Percentiles rank a stretch among this genome's conserved stretches.
Evolutionary conservation across 2,329 filamentous ascomycete species (phyloP).

Genomic region (Colletotrichum tropicale): DNA sequence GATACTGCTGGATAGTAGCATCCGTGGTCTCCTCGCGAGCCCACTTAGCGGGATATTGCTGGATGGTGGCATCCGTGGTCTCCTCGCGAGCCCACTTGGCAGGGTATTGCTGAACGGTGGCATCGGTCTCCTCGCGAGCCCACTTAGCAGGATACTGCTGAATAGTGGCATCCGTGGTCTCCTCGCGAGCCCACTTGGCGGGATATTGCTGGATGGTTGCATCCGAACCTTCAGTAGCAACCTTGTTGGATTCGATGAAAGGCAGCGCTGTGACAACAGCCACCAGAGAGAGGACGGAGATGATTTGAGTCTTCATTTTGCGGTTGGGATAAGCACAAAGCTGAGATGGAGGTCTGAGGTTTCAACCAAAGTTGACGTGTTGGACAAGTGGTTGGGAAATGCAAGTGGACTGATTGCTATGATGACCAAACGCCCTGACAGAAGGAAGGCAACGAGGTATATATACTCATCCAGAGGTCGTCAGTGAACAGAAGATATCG

Average conservation of each 20-base stretch:
- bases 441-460: not conserved
- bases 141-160: not conserved
- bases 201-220: not conserved
- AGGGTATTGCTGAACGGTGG: not conserved
- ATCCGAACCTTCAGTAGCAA: not conserved
- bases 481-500: not conserved
- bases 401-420: not conserved
- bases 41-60: too few relatives aligned
- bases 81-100: not conserved
- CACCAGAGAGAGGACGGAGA: not conserved
- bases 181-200: not conserved
- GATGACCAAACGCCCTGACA: not conserved
- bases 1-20: too few relatives aligned
- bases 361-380: too few relatives aligned
- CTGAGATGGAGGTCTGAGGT: not conserved
- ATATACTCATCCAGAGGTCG: not conserved
- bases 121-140: too few relatives aligned
- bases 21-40: not conserved
- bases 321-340: not conserved
- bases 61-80: too few relatives aligned
- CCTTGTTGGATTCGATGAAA: not conserved
- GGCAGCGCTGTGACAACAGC: not conserved
- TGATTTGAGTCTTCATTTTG: not conserved
- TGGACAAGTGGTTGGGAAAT: too few relatives aligned
- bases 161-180: not conserved